These are phyloP conservation scores for Fusarium nodosum DNA, from an alignment of 2,329 filamentous ascomycete genomes.

Conservation along the genomic window DNA sequence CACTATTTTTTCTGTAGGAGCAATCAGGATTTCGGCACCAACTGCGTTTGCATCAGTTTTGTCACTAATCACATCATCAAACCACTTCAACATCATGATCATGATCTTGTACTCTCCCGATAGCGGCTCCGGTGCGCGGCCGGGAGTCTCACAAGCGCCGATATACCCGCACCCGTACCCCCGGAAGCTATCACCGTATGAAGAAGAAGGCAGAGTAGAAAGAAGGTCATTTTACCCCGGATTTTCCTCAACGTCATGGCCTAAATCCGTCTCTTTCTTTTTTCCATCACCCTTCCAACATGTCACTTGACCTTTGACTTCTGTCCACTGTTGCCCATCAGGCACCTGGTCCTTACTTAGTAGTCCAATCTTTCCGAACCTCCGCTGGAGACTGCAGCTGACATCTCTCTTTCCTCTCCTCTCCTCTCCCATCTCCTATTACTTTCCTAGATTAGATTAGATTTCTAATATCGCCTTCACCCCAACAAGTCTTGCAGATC, in stretches of 20 bases:
- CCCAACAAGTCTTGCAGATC: constrained; percentile 39
- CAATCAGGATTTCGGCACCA: not conserved
- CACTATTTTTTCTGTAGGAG: not conserved
- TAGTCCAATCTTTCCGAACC: constrained; percentile 29
- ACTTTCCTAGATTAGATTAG: constrained; percentile 43
- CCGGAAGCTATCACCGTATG: constrained; percentile 24
- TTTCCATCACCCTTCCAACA: constrained; percentile 23
- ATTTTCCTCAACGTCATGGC: constrained; percentile 45
- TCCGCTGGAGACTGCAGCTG: constrained; percentile 21
- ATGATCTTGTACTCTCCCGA: constrained; percentile 4
- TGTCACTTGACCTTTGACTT: constrained; percentile 24
- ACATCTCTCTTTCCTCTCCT: constrained; percentile 15
- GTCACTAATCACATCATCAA: constrained; percentile 6
- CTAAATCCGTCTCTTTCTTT: constrained; percentile 6
- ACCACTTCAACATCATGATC: constrained; percentile 1
- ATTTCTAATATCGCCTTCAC: constrained; percentile 1
- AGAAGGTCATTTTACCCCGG: constrained; percentile 39
- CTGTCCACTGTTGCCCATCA: not conserved
- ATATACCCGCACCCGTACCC: constrained; percentile 30
- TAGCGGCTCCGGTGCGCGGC: constrained; percentile 33
- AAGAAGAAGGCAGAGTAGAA: constrained; percentile 12
- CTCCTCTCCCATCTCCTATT: constrained; percentile 27
- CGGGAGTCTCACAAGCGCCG: constrained; percentile 32
- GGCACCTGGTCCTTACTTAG: not conserved
- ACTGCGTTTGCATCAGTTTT: not conserved